Conservation (phyloP, 768 basidiomycete species). For the Pholiota conissans region DNA sequence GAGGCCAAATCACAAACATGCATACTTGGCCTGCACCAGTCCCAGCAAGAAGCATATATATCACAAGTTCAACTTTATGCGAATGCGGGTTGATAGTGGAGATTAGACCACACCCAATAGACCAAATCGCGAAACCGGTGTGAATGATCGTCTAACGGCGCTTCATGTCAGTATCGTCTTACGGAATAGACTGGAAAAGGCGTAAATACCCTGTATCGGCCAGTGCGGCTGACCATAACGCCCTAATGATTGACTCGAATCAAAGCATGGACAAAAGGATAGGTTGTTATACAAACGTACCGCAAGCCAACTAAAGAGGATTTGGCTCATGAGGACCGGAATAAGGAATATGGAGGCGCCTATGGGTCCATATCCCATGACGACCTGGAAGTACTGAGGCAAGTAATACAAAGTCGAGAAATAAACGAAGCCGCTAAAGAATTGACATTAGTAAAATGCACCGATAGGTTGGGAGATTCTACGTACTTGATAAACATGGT, state of each 20-base stretch:
- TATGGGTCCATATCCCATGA: conserved; percentile 64
- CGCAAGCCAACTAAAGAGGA: conserved; percentile 52
- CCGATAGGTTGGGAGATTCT: not conserved
- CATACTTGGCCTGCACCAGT: conserved; percentile 59
- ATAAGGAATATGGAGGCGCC: conserved; percentile 60
- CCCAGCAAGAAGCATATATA: conserved; percentile 62
- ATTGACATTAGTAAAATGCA: not conserved
- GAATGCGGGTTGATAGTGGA: conserved; percentile 58
- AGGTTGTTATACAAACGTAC: conserved; percentile 31
- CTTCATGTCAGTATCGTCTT: too few species aligned
- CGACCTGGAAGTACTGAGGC: conserved; percentile 77
- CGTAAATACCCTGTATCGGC: conserved; percentile 51
- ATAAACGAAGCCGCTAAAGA: conserved; percentile 54
- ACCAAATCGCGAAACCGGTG: conserved; percentile 67
- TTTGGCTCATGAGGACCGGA: conserved; percentile 67
- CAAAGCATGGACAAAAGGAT: not conserved
- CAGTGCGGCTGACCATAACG: conserved; percentile 61
- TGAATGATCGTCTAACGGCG: conserved; percentile 60
- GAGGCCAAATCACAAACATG: conserved; percentile 2
- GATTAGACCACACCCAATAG: conserved; percentile 68
- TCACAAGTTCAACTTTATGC: conserved; percentile 47
- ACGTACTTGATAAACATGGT: conserved; percentile 68
- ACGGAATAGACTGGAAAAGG: too few species aligned
- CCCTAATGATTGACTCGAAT: conserved; percentile 37
- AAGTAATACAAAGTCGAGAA: conserved; percentile 70